Evolutionary conservation across 139 green algal species (phyloP).

Genomic region (Picocystis salinarum): DNA sequence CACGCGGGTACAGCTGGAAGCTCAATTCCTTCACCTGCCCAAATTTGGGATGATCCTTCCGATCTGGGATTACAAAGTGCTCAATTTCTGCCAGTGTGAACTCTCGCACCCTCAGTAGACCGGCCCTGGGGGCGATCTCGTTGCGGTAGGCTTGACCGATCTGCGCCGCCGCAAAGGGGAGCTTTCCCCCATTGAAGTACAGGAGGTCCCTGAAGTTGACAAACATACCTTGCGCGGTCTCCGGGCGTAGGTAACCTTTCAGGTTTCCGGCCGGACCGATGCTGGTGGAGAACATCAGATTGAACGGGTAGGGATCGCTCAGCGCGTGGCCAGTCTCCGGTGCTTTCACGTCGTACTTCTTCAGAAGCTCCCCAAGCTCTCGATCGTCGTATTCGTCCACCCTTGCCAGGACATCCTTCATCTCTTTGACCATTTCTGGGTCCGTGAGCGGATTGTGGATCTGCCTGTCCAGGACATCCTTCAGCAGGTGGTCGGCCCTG

Average conservation of each 20-base stretch:
- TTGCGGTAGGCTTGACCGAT: slow-evolving; percentile 94
- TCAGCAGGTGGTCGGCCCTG: slow-evolving; percentile 87
- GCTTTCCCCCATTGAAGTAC: slow-evolving; percentile 93
- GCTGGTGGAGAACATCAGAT: slow-evolving; percentile 90
- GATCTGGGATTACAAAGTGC: slow-evolving; percentile 86
- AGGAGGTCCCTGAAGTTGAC: slow-evolving; percentile 70
- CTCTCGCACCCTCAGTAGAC: slow-evolving; percentile 88
- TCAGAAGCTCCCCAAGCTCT: slow-evolving; percentile 51
- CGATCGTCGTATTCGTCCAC: slow-evolving; percentile 71
- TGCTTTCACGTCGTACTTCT: slow-evolving; percentile 56
- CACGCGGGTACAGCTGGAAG: slow-evolving; percentile 77
- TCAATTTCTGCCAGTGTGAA: slow-evolving; percentile 99
- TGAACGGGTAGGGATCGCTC: slow-evolving; percentile 83
- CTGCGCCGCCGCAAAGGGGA: slow-evolving; percentile 87
- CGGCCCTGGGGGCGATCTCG: slow-evolving; percentile 74
- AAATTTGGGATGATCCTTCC: slow-evolving; percentile 93
- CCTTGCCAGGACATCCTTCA: slow-evolving; percentile 39
- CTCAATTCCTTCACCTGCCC: slow-evolving; percentile 39
- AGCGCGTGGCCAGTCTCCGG: slow-evolving; percentile 91
- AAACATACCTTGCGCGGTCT: slow-evolving; percentile 40
- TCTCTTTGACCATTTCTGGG: slow-evolving; percentile 30
- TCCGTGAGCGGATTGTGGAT: slow-evolving; percentile 53
- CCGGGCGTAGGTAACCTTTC: slow-evolving; percentile 63
- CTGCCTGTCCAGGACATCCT: slow-evolving; percentile 54
- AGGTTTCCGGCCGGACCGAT: slow-evolving; percentile 68